Evolutionary conservation across 768 basidiomycete species (phyloP).

Genomic region (Cystobasidiopsis lactophilus): DNA sequence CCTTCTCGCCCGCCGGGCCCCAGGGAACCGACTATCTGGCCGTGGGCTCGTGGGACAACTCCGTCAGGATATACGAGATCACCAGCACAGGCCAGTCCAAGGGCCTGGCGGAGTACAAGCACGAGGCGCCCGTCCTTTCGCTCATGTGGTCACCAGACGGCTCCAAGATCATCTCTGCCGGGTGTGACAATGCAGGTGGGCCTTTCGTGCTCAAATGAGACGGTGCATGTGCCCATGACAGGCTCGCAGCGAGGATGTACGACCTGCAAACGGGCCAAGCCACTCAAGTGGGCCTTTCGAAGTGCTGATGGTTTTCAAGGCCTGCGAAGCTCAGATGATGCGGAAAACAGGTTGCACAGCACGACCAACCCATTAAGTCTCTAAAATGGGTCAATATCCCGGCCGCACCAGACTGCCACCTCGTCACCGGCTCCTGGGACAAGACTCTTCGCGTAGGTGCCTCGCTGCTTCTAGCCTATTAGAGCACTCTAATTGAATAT

Average conservation of each 20-base stretch:
- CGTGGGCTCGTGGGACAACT: slow-evolving; percentile 71
- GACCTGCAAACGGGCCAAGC: slow-evolving; percentile 60
- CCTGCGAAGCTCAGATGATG: too few species aligned
- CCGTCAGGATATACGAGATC: slow-evolving; percentile 88
- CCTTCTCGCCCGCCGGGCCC: slow-evolving; percentile 40
- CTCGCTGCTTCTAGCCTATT: not conserved
- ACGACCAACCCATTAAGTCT: slow-evolving; percentile 17
- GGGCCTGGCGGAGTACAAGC: slow-evolving; percentile 72
- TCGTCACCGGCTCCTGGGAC: slow-evolving; percentile 94
- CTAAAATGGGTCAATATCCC: slow-evolving; percentile 14
- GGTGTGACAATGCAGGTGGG: slow-evolving; percentile 90
- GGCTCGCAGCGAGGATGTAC: slow-evolving; percentile 80
- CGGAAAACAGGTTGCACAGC: slow-evolving; percentile 18
- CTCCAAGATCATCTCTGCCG: slow-evolving; percentile 70
- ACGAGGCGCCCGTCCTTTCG: slow-evolving; percentile 71
- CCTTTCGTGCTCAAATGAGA: too few species aligned
- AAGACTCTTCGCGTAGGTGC: slow-evolving; percentile 83
- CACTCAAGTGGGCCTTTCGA: too few species aligned
- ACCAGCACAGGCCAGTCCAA: slow-evolving; percentile 48
- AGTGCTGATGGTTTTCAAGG: too few species aligned
- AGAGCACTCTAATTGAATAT: not conserved
- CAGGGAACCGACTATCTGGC: slow-evolving; percentile 62
- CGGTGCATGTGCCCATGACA: too few species aligned
- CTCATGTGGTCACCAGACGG: slow-evolving; percentile 64
- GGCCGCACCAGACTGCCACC: slow-evolving; percentile 30